Evolutionary conservation across 352 stramenopile species (phyloP), one percentile per base, ranked within the genome.

Genomic region (Phytophthora syringae): DNA sequence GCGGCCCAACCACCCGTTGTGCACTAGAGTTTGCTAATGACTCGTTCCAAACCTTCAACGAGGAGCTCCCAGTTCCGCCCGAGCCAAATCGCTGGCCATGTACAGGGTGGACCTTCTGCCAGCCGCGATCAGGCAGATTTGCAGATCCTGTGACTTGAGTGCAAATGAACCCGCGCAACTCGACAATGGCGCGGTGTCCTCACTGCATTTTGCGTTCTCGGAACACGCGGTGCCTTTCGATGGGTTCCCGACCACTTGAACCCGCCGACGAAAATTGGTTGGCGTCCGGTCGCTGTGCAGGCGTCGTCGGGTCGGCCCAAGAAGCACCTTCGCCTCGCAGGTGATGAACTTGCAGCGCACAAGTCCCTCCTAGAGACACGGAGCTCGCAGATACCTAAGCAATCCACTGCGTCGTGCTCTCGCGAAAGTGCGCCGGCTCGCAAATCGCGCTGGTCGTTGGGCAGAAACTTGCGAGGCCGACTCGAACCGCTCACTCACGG

Each of bases 81-180:
- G 30, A 39, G 25, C 16, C 36, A 42, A 42, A 42, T 21, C 20
- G 36, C 11, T 16, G 3, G n/a, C 15, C 6, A 16, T 21, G 3
- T 18, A 2, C 7, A 48, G 60, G 66, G 66, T 73, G 68, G 68
- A 76, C 63, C 64, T 76, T 70, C 68, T 76, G 58, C 51, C 37
- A 47, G 16, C 25, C 18, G 37, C 51, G 60, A 59, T 68, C 52
- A 52, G 39, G 32, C n/a, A n/a, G n/a, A n/a, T n/a, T n/a, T 22
- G 53, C 65, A 70, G 27, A 69, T 72, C 52, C 27, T n/a, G 36
- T 37, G 52, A 61, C 40, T 71, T 55, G 62, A 67, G 32, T 57
- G 58, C 52, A 54, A 60, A 20, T 28, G 30, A 27, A 30, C n/a
- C n/a, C n/a, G 13, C 13, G 50, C 69, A 52, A 77, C 58, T 49